phyloP scores from a whole-genome alignment of 1,284 basidiomycete genomes.

The Paramarasmius palmivorus region DNA sequence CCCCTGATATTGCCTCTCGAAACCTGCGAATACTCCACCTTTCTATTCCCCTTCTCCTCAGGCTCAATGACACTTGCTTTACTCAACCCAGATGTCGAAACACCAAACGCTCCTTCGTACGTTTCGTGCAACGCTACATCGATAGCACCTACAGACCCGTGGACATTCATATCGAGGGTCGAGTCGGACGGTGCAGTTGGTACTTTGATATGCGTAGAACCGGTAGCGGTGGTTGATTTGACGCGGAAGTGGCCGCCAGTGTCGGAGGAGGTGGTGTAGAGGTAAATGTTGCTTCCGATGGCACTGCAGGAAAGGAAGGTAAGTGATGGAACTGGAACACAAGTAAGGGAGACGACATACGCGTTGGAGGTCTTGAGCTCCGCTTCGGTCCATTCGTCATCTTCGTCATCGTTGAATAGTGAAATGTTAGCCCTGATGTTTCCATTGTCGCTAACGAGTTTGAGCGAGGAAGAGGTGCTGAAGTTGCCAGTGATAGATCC shows the following conservation, averaged over 20 bases:
- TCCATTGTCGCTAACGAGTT: constrained; percentile 28
- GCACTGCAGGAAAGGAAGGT: constrained; percentile 20
- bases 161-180: constrained; percentile 31
- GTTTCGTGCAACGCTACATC: constrained; percentile 35
- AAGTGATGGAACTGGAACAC: too few relatives aligned
- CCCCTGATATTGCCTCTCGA: not conserved
- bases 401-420: constrained; percentile 29
- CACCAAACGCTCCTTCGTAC: constrained; percentile 43
- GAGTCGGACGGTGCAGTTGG: constrained; percentile 38
- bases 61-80: not conserved
- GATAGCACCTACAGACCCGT: constrained; percentile 32
- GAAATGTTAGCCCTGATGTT: constrained; percentile 34
- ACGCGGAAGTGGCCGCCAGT: constrained; percentile 37
- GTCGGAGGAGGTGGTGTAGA: constrained; percentile 21
- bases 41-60: not conserved
- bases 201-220: constrained; percentile 33
- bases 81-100: not conserved
- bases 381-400: constrained; percentile 22
- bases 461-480: constrained; percentile 32
- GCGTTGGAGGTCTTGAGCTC: constrained; percentile 36
- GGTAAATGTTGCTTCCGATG: constrained; percentile 29
- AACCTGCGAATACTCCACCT: not conserved
- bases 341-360: constrained; percentile 24
- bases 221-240: constrained; percentile 25
- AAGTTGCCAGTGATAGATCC: constrained; percentile 42